Evolutionary conservation across 192 early-diverging fungal genomes (phyloP).

Genomic region (Dimargaris xerosporica): DNA sequence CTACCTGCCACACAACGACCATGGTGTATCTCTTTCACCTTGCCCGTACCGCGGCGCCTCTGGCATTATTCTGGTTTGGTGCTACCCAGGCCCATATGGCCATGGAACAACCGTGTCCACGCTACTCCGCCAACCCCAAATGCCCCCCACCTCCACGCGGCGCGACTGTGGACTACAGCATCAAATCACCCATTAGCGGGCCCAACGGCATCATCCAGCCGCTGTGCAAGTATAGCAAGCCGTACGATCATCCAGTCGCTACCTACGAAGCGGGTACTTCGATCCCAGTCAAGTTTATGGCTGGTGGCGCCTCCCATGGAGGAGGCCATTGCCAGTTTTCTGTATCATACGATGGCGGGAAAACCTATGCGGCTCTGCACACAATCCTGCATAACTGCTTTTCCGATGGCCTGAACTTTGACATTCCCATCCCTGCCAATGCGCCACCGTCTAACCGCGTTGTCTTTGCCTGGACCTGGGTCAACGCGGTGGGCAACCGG

Average conservation of each 20-base stretch:
- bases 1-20: too few species aligned
- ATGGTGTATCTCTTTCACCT: too few species aligned
- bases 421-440: slow-evolving; percentile 24
- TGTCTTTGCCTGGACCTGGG: slow-evolving; percentile 51
- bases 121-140: slow-evolving; percentile 14
- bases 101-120: slow-evolving; percentile 22
- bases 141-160: slow-evolving; percentile 26
- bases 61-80: too few species aligned
- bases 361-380: slow-evolving; percentile 34
- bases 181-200: slow-evolving; percentile 26
- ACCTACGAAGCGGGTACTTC: slow-evolving; percentile 30
- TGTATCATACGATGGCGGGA: slow-evolving; percentile 36
- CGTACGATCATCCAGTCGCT: slow-evolving; percentile 18
- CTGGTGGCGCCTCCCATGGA: slow-evolving; percentile 26
- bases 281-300: slow-evolving; percentile 22
- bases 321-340: slow-evolving; percentile 46
- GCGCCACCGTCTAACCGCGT: slow-evolving; percentile 24
- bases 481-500: slow-evolving; percentile 48
- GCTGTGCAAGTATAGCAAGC: slow-evolving; percentile 27
- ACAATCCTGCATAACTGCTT: slow-evolving; percentile 32
- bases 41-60: too few species aligned
- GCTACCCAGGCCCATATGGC: slow-evolving; percentile 19
- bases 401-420: slow-evolving; percentile 15
- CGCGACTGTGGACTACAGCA: slow-evolving; percentile 21
- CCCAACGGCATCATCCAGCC: slow-evolving; percentile 12